Percentiles rank a stretch among this genome's conserved stretches.
Evolutionary conservation across 495 filamentous ascomycete species (phyloP).

Genomic region (Aspergillus ostianus): DNA sequence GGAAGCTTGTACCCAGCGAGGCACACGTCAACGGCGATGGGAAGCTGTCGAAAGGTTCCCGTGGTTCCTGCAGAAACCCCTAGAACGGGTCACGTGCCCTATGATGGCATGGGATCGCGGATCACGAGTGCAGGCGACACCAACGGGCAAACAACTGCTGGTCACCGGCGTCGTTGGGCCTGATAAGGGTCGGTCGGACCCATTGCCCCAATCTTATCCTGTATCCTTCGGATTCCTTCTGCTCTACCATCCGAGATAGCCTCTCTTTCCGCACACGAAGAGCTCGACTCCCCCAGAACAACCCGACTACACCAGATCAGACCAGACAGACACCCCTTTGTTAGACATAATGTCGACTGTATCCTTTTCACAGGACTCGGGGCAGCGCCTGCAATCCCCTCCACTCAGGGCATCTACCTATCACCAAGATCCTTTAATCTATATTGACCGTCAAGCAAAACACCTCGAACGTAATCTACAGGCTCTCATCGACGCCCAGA

Average conservation of each 20-base stretch:
- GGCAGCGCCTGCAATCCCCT: slow-evolving; percentile 25
- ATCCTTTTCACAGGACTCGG: slow-evolving; percentile 24
- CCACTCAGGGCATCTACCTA: slow-evolving; percentile 30
- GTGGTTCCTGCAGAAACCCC: slow-evolving; percentile 27
- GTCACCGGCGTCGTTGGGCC: neutral
- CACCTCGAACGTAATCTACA: slow-evolving; percentile 76
- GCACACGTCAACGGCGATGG: slow-evolving; percentile 42
- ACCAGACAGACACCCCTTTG: slow-evolving; percentile 4
- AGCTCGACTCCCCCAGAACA: neutral
- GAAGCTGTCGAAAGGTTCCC: slow-evolving; percentile 25
- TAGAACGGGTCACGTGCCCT: slow-evolving; percentile 24
- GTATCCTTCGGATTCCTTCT: neutral
- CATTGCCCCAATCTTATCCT: neutral
- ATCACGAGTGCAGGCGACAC: slow-evolving; percentile 5
- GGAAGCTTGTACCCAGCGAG: slow-evolving; percentile 38
- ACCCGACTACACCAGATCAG: neutral
- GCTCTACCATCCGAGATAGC: neutral
- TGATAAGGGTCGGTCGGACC: neutral
- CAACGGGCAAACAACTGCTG: neutral
- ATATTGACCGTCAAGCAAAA: slow-evolving; percentile 45
- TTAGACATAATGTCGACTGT: slow-evolving; percentile 31
- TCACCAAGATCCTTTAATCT: slow-evolving; percentile 40
- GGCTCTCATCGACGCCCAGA: slow-evolving; percentile 78
- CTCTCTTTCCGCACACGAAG: neutral
- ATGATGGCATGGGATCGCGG: slow-evolving; percentile 10